These are phyloP conservation scores for Hypoxylon sp. DNA, from an alignment of 2,329 filamentous ascomycete genomes.

Conservation along the genomic window DNA sequence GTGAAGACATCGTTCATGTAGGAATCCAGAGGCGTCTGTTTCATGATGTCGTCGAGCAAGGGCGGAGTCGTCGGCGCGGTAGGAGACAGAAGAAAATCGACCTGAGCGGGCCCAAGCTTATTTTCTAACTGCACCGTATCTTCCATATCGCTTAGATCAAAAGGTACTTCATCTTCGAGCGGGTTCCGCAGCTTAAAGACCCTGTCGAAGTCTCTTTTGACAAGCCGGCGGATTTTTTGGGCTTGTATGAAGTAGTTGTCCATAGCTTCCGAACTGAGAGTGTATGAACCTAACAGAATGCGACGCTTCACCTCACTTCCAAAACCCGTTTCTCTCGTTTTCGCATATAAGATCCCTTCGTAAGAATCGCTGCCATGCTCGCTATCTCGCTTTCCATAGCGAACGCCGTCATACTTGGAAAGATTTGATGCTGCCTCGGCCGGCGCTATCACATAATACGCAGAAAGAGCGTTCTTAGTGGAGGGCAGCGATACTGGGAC, in stretches of 20 bases:
- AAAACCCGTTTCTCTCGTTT: conserved; percentile 79
- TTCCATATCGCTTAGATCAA: conserved; percentile 72
- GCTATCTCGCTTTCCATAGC: conserved; percentile 77
- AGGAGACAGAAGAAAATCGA: conserved; percentile 90
- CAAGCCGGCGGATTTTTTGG: conserved; percentile 85
- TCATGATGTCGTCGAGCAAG: conserved; percentile 67
- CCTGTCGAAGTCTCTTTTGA: conserved; percentile 87
- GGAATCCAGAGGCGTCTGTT: conserved; percentile 73
- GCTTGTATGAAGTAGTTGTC: conserved; percentile 98
- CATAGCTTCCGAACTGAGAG: conserved; percentile 88
- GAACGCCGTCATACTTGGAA: conserved; percentile 96
- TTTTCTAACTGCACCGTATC: conserved; percentile 65
- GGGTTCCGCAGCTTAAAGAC: conserved; percentile 80
- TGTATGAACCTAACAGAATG: conserved; percentile 91
- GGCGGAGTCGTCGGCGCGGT: conserved; percentile 86
- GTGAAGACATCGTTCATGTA: conserved; percentile 98
- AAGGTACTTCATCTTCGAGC: conserved; percentile 67
- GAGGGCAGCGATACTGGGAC: conserved; percentile 84
- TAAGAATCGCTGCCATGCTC: conserved; percentile 64
- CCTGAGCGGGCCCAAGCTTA: conserved; percentile 71
- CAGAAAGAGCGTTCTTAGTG: conserved; percentile 86
- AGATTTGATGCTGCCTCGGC: conserved; percentile 97
- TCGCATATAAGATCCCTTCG: conserved; percentile 78
- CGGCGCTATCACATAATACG: conserved; percentile 95
- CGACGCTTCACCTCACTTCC: conserved; percentile 87